Percentiles rank a stretch among this genome's conserved stretches.
Conservation (phyloP, 2,329 filamentous ascomycete genomes). For the Geosmithia flava region DNA sequence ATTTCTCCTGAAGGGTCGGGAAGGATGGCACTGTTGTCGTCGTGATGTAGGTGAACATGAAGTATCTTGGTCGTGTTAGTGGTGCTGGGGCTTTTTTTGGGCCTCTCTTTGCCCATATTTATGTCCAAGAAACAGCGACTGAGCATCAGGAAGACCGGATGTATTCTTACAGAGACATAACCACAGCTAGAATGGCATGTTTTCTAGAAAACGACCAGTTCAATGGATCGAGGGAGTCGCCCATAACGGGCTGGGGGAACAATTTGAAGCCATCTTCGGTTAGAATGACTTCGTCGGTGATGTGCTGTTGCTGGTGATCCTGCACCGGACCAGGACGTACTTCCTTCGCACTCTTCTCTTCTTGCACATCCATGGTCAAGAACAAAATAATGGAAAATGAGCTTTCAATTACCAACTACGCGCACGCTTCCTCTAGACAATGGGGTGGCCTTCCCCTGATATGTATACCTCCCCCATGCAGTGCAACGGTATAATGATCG, state of each 20-base stretch:
- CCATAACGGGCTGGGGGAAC: slow-evolving; percentile 16
- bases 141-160: neutral
- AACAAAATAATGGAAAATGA: neutral
- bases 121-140: neutral
- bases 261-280: slow-evolving; percentile 17
- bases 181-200: slow-evolving; percentile 33
- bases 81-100: neutral
- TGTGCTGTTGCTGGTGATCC: neutral
- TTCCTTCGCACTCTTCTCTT: neutral
- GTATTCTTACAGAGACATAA: slow-evolving; percentile 34
- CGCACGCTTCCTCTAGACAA: no score
- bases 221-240: slow-evolving; percentile 37
- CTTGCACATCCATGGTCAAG: neutral
- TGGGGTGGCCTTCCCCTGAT: no score
- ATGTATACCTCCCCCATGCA: no score
- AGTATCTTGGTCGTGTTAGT: slow-evolving; percentile 25
- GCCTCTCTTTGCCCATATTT: neutral
- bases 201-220: slow-evolving; percentile 37
- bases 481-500: no score
- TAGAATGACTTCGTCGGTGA: slow-evolving; percentile 3
- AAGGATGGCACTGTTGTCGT: slow-evolving; percentile 44
- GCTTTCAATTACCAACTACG: no score
- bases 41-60: slow-evolving; percentile 46
- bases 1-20: slow-evolving; percentile 31
- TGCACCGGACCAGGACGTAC: neutral